A percentile compares a stretch with the other conserved stretches of the same genome.
Conservation (phyloP, 2,329 filamentous ascomycete genomes). For the Fonsecaea monophora region DNA sequence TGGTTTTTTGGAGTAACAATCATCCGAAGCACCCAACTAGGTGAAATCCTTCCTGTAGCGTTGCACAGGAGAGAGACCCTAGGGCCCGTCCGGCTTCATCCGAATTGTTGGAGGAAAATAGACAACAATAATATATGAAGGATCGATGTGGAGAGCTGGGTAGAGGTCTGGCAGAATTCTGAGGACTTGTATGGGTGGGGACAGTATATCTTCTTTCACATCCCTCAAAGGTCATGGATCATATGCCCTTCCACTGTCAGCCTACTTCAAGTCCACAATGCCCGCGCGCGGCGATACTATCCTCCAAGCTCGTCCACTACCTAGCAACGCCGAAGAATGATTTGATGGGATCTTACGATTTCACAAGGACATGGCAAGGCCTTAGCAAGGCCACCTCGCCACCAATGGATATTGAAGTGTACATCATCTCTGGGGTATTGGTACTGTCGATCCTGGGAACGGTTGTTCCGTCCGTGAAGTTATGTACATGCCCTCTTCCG, state of each 20-base stretch:
- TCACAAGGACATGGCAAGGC: no score
- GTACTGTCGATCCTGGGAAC: no score
- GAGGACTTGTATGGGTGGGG: neutral
- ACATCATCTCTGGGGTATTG: no score
- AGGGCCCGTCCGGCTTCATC: neutral
- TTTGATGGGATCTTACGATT: constrained; percentile 21
- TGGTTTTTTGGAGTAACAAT: neutral
- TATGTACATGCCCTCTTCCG: no score
- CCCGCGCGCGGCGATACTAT: constrained; percentile 13
- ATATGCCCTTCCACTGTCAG: neutral
- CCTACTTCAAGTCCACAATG: constrained; percentile 14
- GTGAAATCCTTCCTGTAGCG: neutral
- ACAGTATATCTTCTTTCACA: neutral
- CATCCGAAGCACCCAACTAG: neutral
- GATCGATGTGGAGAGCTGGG: neutral
- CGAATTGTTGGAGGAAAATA: neutral
- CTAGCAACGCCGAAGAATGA: constrained; percentile 29
- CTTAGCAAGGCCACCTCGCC: no score
- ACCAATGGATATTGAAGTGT: no score
- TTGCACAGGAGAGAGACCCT: no score
- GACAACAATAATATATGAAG: neutral
- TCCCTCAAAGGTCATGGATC: neutral
- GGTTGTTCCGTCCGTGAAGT: no score
- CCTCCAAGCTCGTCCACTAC: constrained; percentile 30
- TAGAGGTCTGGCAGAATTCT: neutral